Percentiles rank a stretch among this genome's conserved stretches.
Conservation (phyloP, 2,329 filamentous ascomycete species). For the Trichophyton verrucosum region DNA sequence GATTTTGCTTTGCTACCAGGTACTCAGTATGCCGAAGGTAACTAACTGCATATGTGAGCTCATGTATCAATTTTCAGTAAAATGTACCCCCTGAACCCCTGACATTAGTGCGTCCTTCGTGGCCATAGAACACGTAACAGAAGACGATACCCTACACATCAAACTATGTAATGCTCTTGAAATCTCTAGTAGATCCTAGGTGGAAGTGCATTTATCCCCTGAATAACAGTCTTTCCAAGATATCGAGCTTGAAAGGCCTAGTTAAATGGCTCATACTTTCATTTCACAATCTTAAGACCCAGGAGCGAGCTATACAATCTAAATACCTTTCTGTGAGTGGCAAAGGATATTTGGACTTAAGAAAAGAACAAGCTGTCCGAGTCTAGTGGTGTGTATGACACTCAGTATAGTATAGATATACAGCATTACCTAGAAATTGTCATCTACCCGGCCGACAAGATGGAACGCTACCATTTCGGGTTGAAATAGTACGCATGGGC, state of each 20-base stretch:
- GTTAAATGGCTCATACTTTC: no score
- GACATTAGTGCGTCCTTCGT: background rate
- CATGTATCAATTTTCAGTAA: background rate
- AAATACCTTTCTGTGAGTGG: no score
- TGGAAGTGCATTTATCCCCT: no score
- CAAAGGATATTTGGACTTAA: no score
- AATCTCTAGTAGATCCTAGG: background rate
- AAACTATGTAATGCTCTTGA: background rate
- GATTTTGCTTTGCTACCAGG: background rate
- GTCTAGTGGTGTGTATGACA: no score
- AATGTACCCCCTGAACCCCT: background rate
- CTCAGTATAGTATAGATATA: no score
- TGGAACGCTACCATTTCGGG: background rate
- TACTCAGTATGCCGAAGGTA: background rate
- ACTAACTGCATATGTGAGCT: background rate
- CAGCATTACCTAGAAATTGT: background rate
- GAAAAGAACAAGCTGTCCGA: no score
- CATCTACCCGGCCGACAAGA: background rate
- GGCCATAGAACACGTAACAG: background rate
- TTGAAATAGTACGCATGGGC: background rate
- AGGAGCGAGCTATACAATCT: no score
- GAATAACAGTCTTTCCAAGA: no score
- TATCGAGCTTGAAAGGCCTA: no score
- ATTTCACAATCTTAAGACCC: no score
- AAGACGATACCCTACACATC: background rate